Evolutionary conservation across 2,329 filamentous ascomycete species (phyloP), one percentile per base, ranked within the genome.

Genomic region (Penicillium sumatraense): DNA sequence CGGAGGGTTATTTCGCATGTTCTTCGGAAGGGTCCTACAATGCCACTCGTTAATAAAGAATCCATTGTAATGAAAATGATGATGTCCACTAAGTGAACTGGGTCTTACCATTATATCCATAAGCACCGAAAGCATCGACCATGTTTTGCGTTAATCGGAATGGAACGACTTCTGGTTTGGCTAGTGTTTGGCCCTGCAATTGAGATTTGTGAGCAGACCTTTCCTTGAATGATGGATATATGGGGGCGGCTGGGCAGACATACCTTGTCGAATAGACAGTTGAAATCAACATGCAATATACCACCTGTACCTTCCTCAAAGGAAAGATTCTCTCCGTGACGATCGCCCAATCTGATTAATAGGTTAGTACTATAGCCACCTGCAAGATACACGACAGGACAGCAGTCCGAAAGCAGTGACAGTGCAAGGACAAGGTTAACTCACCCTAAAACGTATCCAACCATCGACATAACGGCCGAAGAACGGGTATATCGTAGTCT

Each of bases 381-480:
- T n/a, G n/a, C n/a, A n/a, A n/a, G n/a, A n/a, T n/a, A n/a, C n/a
- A n/a, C n/a, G n/a, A n/a, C n/a, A n/a, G n/a, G n/a, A n/a, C n/a
- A n/a, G n/a, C n/a, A n/a, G n/a, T n/a, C n/a, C n/a, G n/a, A n/a
- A n/a, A n/a, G n/a, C n/a, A n/a, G n/a, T n/a, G n/a, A n/a, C n/a
- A 33, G 13, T 4, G 31, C 6, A 33, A 14, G n/a, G n/a, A 14
- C 11, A 33, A 33, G 16, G 18, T 11, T 13, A 18, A 61, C 73
- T 51, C 69, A 79, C 57, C 86, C 95, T 4, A 99, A 83, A 46
- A 98, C 93, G 53, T 96, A 96, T 47, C 95, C 95, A 4, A 96
- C 91, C 85, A 99, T 99, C n/a, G 92, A 96, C 93, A 99, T 99
- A 63, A 99, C 95, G 10, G 96, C 95, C 67, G 90, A 93, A 1